Conservation (phyloP, 2,329 filamentous ascomycete genomes). For the Apiospora sp. region DNA sequence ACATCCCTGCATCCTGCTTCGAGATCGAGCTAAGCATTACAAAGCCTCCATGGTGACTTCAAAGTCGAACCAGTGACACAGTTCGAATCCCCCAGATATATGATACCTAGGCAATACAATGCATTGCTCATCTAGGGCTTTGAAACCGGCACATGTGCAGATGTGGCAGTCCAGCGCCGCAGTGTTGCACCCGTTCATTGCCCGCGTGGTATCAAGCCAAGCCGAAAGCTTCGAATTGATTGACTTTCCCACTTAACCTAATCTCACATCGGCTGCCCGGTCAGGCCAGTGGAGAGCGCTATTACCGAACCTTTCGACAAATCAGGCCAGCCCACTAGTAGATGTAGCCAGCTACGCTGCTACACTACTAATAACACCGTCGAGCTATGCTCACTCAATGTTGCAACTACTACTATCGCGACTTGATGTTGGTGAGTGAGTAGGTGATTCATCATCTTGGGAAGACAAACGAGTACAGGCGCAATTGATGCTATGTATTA, state of each 20-base stretch:
- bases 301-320: background rate
- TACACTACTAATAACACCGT: background rate
- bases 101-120: background rate
- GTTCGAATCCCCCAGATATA: background rate
- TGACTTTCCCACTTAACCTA: background rate
- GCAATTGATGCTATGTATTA: conserved; percentile 1
- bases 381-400: too few species aligned
- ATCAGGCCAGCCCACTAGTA: background rate
- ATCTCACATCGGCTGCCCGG: background rate
- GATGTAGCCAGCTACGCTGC: background rate
- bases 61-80: background rate
- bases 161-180: background rate
- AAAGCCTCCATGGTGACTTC: background rate
- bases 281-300: background rate
- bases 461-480: background rate
- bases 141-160: conserved; percentile 7
- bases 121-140: background rate
- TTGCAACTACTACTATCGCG: background rate
- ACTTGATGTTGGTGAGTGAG: background rate
- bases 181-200: background rate
- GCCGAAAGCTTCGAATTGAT: background rate
- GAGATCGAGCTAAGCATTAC: background rate
- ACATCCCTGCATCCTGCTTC: too few species aligned
- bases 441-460: background rate
- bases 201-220: background rate